A percentile compares a stretch with the other conserved stretches of the same genome.
Evolutionary conservation across 2,329 filamentous ascomycete species (phyloP).

Genomic region (Xylariaceae sp.): DNA sequence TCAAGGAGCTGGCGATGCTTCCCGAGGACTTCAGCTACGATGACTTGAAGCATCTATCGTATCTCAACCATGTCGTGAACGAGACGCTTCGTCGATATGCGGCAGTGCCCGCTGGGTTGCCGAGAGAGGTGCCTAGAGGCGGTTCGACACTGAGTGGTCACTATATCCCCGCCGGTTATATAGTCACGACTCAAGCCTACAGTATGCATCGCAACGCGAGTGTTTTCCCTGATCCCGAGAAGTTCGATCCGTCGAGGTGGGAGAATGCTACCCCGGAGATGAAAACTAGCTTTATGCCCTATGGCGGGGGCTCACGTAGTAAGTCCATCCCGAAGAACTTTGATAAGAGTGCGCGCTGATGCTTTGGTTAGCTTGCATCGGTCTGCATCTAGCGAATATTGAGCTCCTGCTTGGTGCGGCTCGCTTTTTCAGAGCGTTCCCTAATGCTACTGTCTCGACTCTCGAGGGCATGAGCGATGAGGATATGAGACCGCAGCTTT

Average conservation of each 20-base stretch:
- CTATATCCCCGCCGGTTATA: slow-evolving; percentile 32
- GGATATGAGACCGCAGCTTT: slow-evolving; percentile 28
- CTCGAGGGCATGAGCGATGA: slow-evolving; percentile 28
- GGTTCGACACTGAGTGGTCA: slow-evolving; percentile 32
- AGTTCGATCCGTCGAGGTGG: slow-evolving; percentile 23
- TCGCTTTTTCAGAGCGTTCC: slow-evolving; percentile 41
- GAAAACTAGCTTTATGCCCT: slow-evolving; percentile 27
- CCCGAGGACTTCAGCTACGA: slow-evolving; percentile 25
- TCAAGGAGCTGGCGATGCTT: slow-evolving; percentile 18
- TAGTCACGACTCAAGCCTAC: slow-evolving; percentile 35
- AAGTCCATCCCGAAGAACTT: slow-evolving; percentile 7
- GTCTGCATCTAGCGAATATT: slow-evolving; percentile 51
- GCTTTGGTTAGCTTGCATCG: slow-evolving; percentile 40
- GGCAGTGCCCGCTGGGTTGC: slow-evolving; percentile 31
- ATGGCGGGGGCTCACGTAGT: slow-evolving; percentile 28
- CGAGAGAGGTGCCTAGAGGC: slow-evolving; percentile 29
- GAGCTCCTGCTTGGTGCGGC: slow-evolving; percentile 48
- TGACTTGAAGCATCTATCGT: slow-evolving; percentile 30
- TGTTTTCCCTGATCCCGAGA: slow-evolving; percentile 35
- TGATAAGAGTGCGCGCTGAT: not conserved
- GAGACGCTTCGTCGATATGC: slow-evolving; percentile 32
- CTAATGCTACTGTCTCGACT: slow-evolving; percentile 24
- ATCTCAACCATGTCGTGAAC: slow-evolving; percentile 30
- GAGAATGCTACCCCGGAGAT: slow-evolving; percentile 22
- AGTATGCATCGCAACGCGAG: slow-evolving; percentile 36